A percentile compares a stretch with the other conserved stretches of the same genome.
These are phyloP conservation scores for Penicillium angulare DNA, from an alignment of 495 filamentous ascomycete species.

Conservation along the genomic window DNA sequence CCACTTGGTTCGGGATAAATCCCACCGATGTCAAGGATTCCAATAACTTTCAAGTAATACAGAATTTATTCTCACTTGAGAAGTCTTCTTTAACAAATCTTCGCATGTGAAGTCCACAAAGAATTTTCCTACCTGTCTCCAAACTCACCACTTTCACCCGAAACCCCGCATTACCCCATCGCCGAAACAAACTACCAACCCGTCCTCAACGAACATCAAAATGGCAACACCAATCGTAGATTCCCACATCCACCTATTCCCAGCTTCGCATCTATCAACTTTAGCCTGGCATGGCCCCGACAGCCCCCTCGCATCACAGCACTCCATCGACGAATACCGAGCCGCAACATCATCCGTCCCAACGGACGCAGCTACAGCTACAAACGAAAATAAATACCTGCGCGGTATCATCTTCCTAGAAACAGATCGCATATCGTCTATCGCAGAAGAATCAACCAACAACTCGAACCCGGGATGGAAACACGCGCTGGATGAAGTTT, in stretches of 20 bases:
- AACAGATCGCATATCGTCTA: slow-evolving; percentile 67
- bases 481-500: slow-evolving; percentile 69
- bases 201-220: not conserved
- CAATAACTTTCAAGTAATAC: not conserved
- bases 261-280: slow-evolving; percentile 57
- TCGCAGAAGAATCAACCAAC: slow-evolving; percentile 29
- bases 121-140: not conserved
- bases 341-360: slow-evolving; percentile 20
- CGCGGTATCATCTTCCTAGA: slow-evolving; percentile 79
- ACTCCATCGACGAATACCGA: slow-evolving; percentile 61
- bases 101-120: not conserved
- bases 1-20: slow-evolving; percentile 3
- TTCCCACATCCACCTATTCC: slow-evolving; percentile 86
- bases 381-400: slow-evolving; percentile 26
- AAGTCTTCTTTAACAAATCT: not conserved
- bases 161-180: not conserved
- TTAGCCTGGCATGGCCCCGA: slow-evolving; percentile 63
- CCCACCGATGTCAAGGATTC: not conserved
- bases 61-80: too few relatives aligned
- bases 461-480: slow-evolving; percentile 42
- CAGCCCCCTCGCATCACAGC: slow-evolving; percentile 56
- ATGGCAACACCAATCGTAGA: slow-evolving; percentile 59
- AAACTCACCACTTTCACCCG: not conserved
- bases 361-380: slow-evolving; percentile 2
- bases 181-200: not conserved